These are phyloP conservation scores for Platanus orientalis DNA, from an alignment of 164 flowering plant genomes.

Conservation along the genomic window DNA sequence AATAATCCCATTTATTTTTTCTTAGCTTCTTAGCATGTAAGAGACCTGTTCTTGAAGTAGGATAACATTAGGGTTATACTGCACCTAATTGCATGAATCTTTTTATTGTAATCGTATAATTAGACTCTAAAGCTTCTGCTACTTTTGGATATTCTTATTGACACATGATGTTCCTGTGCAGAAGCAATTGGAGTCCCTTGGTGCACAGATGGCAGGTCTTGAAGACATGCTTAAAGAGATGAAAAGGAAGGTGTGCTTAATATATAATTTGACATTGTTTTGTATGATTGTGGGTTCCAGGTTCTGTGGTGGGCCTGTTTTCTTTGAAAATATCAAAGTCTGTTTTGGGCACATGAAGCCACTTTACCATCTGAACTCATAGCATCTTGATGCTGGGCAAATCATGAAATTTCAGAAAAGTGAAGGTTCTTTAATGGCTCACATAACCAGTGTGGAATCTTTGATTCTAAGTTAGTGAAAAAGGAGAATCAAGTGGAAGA, in stretches of 20 bases:
- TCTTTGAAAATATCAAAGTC: neutral
- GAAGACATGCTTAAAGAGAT: slow-evolving; percentile 99
- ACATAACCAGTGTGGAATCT: too few species aligned
- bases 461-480: too few species aligned
- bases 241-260: slow-evolving; percentile 74
- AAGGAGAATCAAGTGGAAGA: too few species aligned
- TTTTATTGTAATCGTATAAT: neutral
- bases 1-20: neutral
- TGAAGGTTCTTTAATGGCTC: too few species aligned
- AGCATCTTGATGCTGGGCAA: too few species aligned
- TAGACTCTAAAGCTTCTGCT: neutral
- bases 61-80: neutral
- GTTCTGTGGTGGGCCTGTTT: neutral
- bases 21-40: neutral
- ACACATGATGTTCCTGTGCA: slow-evolving; percentile 30
- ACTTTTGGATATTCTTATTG: neutral
- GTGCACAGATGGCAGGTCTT: slow-evolving; percentile 92
- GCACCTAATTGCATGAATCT: neutral
- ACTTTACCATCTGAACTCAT: neutral
- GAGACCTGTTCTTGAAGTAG: neutral
- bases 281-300: neutral
- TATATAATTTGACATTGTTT: neutral
- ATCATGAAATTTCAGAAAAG: too few species aligned
- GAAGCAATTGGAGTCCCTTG: slow-evolving; percentile 96
- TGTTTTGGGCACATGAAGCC: neutral